Base-by-base conservation (phyloP, 306 rosid species). In the Trifolium dubium region DNA sequence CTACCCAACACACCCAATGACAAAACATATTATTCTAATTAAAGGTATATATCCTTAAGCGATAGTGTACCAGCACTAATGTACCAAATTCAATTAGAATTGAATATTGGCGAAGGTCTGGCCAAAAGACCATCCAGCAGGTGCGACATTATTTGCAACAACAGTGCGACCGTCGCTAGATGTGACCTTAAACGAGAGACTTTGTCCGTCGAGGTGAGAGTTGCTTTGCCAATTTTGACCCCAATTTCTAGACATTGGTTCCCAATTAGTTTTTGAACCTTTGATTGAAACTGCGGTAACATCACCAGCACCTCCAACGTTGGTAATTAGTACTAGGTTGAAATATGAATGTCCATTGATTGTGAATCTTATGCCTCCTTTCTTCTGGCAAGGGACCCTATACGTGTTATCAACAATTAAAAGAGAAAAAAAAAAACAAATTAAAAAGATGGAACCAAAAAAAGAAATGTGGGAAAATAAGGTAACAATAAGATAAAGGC, bases 221-320 rank as follows among this genome's bases (percentile, higher is more conserved):
- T 89, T 92, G 86, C 87, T 89, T 64, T 92, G 96, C 97, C 97
- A 92, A 44, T 92, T 92, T 62, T 92, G 97, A 0, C 97, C 97
- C 97, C 97, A 92, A 53, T 92, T 92, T 51, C 90, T 83, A 0
- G 90, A 80, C 93, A 92, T 85, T n/a, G 88, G 50, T 79, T 85
- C 80, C 97, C 97, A 92, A 28, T 66, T 64, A 10, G 93, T 83
- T 71, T 77, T 86, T 4, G 97, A 92, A 28, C 96, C 97, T 77
- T 92, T 92, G 80, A 92, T 83, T 28, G 89, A 85, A 76, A 85
- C 97, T 0, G 89, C 81, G 0, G 76, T 83, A 30, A 92, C 90
- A 79, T 89, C 97, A 29, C 97, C 97, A 3, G 88, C 88, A 56
- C 93, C 96, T 3, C 96, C 97, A 4, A 92, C 97, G 86, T 92